Conservation (phyloP, 257 asterid genomes). For the Knoxia roxburghii region DNA sequence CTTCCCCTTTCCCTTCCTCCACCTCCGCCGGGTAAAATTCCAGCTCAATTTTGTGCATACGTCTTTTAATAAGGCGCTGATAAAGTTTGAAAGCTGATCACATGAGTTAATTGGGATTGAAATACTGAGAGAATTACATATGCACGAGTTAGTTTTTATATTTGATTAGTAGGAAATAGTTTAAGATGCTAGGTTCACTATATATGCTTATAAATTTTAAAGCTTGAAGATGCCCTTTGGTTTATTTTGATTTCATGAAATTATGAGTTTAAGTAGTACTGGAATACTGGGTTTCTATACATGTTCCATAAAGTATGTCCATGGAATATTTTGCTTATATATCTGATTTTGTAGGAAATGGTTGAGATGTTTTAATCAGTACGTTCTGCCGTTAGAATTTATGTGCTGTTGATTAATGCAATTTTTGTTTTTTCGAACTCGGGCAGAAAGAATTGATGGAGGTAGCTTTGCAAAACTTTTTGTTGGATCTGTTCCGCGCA, state of each 20-base stretch:
- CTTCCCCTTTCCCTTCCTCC: too few relatives aligned
- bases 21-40: neutral
- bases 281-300: too few relatives aligned
- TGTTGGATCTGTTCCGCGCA: conserved; percentile 93
- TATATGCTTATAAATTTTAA: neutral
- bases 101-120: neutral
- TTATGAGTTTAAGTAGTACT: too few relatives aligned
- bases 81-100: too few relatives aligned
- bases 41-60: too few relatives aligned
- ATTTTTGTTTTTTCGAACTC: neutral
- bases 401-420: neutral
- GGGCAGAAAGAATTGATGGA: conserved; percentile 63
- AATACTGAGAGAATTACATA: neutral
- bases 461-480: conserved; percentile 70
- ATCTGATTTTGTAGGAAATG: neutral
- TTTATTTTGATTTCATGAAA: too few relatives aligned
- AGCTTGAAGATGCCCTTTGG: too few relatives aligned
- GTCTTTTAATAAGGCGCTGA: neutral
- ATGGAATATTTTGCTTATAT: neutral
- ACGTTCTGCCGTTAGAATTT: neutral
- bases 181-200: too few relatives aligned
- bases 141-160: neutral
- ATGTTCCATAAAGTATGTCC: too few relatives aligned
- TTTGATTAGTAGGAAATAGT: neutral
- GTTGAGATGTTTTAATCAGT: too few relatives aligned